phyloP scores from a whole-genome alignment of 2,329 filamentous ascomycete species.

The Ophiognomonia clavigignenti-juglandacearum region DNA sequence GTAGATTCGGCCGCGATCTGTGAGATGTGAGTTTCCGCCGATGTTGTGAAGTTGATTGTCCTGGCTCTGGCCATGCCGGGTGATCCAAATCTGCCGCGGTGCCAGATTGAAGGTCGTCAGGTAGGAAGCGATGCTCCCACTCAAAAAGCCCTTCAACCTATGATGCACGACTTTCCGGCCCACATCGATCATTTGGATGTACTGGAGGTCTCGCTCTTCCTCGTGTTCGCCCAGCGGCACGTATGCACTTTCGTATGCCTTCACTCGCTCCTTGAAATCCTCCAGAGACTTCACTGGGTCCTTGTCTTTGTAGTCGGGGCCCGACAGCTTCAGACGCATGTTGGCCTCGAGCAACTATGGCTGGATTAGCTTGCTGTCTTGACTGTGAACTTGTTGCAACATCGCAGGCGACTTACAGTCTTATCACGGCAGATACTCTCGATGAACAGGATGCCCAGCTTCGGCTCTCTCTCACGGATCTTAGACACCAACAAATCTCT shows the following conservation, averaged over 20 bases:
- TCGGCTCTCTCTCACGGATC: constrained; percentile 77
- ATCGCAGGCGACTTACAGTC: constrained; percentile 36
- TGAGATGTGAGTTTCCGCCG: constrained; percentile 83
- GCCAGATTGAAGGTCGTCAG: constrained; percentile 95
- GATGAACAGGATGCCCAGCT: constrained; percentile 87
- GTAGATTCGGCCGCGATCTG: constrained; percentile 74
- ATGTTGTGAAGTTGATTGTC: constrained; percentile 88
- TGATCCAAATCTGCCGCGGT: constrained; percentile 96
- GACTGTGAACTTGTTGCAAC: not conserved
- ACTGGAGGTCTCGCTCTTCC: constrained; percentile 85
- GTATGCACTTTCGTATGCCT: constrained; percentile 91
- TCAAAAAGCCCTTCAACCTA: constrained; percentile 86
- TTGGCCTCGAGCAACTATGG: constrained; percentile 77
- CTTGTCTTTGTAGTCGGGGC: constrained; percentile 92
- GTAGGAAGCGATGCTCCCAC: constrained; percentile 88
- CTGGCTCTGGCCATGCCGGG: constrained; percentile 82
- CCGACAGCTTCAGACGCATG: constrained; percentile 93
- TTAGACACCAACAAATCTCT: constrained; percentile 78
- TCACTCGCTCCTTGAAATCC: constrained; percentile 90
- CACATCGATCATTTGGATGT: constrained; percentile 97
- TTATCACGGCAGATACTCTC: constrained; percentile 90
- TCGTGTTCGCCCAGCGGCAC: constrained; percentile 86
- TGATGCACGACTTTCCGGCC: constrained; percentile 90
- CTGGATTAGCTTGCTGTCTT: not conserved
- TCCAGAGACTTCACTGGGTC: constrained; percentile 78